These are phyloP conservation scores for Eragrostis nindensis DNA, from an alignment of 176 grass and related monocot species.

Conservation along the genomic window DNA sequence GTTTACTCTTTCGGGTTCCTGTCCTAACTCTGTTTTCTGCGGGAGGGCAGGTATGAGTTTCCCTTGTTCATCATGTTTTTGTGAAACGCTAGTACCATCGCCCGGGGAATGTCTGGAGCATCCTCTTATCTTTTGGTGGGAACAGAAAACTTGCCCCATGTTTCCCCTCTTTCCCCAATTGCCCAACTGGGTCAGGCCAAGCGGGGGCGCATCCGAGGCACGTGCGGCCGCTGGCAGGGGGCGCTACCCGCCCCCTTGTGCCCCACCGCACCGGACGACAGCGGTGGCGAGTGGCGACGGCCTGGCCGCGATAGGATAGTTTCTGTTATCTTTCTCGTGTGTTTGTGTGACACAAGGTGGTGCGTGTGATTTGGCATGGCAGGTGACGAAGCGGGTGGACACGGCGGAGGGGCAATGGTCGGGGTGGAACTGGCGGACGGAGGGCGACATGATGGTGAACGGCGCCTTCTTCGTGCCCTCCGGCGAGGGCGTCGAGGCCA, in stretches of 20 bases:
- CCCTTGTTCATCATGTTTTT: background rate
- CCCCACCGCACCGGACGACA: no score
- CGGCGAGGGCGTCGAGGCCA: constrained; percentile 72
- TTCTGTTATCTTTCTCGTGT: no score
- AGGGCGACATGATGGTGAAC: constrained; percentile 95
- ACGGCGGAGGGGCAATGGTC: constrained; percentile 70
- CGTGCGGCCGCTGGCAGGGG: background rate
- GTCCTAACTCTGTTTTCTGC: no score
- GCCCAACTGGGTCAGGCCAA: background rate
- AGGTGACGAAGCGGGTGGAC: constrained; percentile 99
- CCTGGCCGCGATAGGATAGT: no score
- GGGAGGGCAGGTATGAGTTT: no score
- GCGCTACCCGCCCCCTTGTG: background rate
- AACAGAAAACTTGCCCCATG: background rate
- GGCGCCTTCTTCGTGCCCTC: constrained; percentile 97
- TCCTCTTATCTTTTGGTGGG: background rate
- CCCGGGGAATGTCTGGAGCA: background rate
- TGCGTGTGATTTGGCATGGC: background rate
- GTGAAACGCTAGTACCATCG: no score
- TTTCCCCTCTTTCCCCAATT: constrained; percentile 9
- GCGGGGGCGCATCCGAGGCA: constrained; percentile 33
- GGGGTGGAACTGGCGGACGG: constrained; percentile 97
- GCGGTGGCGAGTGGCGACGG: background rate
- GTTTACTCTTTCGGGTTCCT: no score
- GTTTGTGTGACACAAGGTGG: no score